These are phyloP conservation scores for Phyllosticta capitalensis DNA, from an alignment of 2,329 filamentous ascomycete species.

Conservation along the genomic window DNA sequence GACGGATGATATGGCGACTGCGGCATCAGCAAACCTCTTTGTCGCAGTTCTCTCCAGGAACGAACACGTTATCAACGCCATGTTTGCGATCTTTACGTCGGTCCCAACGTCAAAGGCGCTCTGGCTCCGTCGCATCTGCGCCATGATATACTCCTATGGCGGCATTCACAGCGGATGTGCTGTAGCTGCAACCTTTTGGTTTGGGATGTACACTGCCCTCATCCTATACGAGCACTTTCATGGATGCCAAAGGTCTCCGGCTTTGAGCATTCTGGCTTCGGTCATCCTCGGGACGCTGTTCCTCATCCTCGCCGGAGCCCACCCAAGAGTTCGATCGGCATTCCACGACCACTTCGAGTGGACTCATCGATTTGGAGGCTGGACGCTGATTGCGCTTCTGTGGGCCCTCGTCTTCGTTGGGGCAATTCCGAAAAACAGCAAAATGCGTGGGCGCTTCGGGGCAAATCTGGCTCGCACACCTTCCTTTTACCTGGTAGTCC, in stretches of 20 bases:
- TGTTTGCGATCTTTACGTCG: constrained; percentile 24
- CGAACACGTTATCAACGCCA: constrained; percentile 23
- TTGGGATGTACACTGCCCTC: constrained; percentile 29
- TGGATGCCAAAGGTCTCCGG: constrained; percentile 11
- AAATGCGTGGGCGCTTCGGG: constrained; percentile 18
- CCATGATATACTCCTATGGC: constrained; percentile 25
- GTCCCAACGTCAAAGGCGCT: constrained; percentile 21
- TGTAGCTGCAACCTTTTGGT: constrained; percentile 31
- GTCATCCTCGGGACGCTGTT: constrained; percentile 17
- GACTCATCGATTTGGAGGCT: constrained; percentile 27
- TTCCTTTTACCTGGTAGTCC: constrained; percentile 59
- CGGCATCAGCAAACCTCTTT: constrained; percentile 26
- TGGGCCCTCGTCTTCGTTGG: constrained; percentile 17
- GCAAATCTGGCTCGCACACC: constrained; percentile 38
- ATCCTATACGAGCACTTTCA: constrained; percentile 19
- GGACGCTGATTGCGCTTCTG: constrained; percentile 23
- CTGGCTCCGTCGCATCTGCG: constrained; percentile 15
- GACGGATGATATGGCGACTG: constrained; percentile 15
- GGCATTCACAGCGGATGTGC: constrained; percentile 27
- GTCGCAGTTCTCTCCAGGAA: constrained; percentile 22
- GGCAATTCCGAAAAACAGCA: constrained; percentile 5
- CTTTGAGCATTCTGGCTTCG: constrained; percentile 16
- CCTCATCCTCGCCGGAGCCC: constrained; percentile 18
- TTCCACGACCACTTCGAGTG: constrained; percentile 27
- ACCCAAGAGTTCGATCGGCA: constrained; percentile 16